Evolutionary conservation across 108 stramenopile species (phyloP).

Genomic region (Skeletonema potamos): DNA sequence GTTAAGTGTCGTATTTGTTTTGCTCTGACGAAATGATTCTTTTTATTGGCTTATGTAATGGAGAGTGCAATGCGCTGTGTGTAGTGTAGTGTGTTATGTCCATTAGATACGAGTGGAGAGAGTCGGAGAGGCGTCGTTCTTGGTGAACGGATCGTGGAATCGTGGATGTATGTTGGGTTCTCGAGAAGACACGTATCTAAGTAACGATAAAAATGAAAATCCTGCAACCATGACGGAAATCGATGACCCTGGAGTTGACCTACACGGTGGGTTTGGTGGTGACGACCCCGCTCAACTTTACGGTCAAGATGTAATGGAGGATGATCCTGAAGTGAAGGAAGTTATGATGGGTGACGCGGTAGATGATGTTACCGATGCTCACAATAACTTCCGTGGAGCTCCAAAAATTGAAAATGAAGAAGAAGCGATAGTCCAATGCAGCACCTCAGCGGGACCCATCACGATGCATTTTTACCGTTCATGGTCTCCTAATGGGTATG

Average conservation of each 20-base stretch:
- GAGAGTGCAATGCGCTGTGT: too few species aligned
- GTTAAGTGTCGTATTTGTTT: neutral
- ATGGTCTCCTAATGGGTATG: constrained; percentile 90
- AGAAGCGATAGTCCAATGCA: constrained; percentile 2
- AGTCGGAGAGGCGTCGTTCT: too few species aligned
- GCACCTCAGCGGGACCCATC: constrained; percentile 48
- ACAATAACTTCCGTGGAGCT: neutral
- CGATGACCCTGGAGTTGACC: neutral
- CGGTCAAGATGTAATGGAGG: neutral
- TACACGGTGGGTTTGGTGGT: neutral
- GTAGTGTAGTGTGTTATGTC: too few species aligned
- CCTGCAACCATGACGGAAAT: neutral
- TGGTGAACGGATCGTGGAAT: too few species aligned
- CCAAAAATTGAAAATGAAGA: neutral
- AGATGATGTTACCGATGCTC: neutral
- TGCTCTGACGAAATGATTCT: neutral
- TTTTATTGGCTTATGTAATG: too few species aligned
- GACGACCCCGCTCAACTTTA: neutral
- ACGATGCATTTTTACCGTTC: constrained; percentile 37
- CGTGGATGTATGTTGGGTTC: too few species aligned
- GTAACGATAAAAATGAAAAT: too few species aligned
- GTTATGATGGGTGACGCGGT: neutral
- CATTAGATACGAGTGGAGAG: too few species aligned
- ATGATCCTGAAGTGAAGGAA: constrained; percentile 1
- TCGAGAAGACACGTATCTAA: too few species aligned